A percentile compares a stretch with the other conserved stretches of the same genome.
Conservation (phyloP, 1,284 basidiomycete species). For the Chiua sp. region DNA sequence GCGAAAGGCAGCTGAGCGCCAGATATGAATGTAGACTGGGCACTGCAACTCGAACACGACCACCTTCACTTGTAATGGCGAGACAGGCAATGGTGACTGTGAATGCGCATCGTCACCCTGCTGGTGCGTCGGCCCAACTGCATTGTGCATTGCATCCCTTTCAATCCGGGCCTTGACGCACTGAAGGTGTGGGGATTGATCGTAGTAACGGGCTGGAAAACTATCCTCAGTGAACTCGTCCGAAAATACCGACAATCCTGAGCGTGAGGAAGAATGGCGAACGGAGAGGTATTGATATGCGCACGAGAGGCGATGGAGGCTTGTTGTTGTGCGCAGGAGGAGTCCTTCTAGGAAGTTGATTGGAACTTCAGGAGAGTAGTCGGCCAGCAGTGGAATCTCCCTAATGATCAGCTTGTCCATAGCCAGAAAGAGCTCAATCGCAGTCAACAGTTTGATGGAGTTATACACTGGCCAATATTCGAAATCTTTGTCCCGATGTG, state of each 20-base stretch:
- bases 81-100: neutral
- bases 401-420: conserved; percentile 44
- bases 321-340: conserved; percentile 39
- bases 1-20: neutral
- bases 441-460: conserved; percentile 50
- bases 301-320: conserved; percentile 32
- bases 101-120: too few species aligned
- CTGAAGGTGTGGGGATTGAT: conserved; percentile 17
- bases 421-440: conserved; percentile 49
- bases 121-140: too few species aligned
- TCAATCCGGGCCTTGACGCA: conserved; percentile 37
- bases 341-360: conserved; percentile 41
- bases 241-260: conserved; percentile 30
- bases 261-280: conserved; percentile 25
- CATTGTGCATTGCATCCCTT: neutral
- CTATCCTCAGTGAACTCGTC: neutral
- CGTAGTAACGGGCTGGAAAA: conserved; percentile 40
- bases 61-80: neutral
- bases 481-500: too few species aligned
- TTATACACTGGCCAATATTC: too few species aligned
- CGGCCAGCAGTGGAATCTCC: conserved; percentile 40
- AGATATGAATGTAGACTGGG: neutral
- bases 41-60: neutral
- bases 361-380: conserved; percentile 53
- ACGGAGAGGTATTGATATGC: conserved; percentile 37